Evolutionary conservation across 2,329 filamentous ascomycete species (phyloP).

Genomic region (Cytospora paraplurivora): DNA sequence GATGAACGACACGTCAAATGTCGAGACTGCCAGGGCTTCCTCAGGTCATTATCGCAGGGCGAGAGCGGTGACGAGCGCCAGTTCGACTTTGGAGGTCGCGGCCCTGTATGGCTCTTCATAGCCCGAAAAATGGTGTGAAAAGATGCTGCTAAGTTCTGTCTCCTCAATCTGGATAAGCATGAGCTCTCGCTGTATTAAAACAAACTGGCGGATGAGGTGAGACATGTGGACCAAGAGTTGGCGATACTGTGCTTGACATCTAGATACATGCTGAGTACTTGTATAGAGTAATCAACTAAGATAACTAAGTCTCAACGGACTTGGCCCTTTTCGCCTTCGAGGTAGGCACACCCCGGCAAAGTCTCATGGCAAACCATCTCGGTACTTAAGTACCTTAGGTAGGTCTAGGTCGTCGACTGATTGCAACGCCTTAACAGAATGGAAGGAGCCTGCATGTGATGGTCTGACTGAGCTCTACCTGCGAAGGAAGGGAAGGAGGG

Average conservation of each 20-base stretch:
- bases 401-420: background rate
- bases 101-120: background rate
- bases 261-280: too few relatives aligned
- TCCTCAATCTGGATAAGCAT: conserved; percentile 3
- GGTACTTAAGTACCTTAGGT: background rate
- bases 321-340: background rate
- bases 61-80: conserved; percentile 14
- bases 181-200: background rate
- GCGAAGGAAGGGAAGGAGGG: background rate
- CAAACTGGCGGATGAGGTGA: background rate
- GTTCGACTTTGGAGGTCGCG: background rate
- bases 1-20: background rate
- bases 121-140: background rate
- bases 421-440: background rate
- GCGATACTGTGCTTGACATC: background rate
- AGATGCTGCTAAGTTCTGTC: background rate
- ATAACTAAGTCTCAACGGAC: background rate
- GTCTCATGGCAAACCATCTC: too few relatives aligned
- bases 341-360: background rate
- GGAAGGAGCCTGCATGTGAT: background rate
- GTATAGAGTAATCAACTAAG: too few relatives aligned
- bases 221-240: background rate
- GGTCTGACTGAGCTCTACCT: background rate
- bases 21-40: background rate
- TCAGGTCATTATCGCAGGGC: background rate